Evolutionary conservation across 163 green algal species (phyloP), one percentile per base, ranked within the genome.

Genomic region (Coccomyxa subellipsoidea): DNA sequence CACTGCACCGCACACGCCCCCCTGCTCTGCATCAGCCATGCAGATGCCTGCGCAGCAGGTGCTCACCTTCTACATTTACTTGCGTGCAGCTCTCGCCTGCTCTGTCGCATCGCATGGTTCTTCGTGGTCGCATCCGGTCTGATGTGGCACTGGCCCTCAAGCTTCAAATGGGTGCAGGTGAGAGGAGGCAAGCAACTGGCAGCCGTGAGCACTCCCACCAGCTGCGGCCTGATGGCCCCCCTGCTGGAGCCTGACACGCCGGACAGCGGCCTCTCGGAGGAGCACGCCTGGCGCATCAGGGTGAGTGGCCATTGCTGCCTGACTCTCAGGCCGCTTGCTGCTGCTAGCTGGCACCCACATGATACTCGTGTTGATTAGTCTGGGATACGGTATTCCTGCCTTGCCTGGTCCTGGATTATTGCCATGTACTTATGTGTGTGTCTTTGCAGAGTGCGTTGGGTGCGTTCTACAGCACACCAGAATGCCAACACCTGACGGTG

Each of bases 261-360:
- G 8, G 66, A 73, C n/a, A 18, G 21, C 1, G 27, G 27, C 66
- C 1, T 73, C 8, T 32, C 27, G 10, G 66, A 73, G 66, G 66
- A 73, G 5, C 66, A 73, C 27, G 66, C 66, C 1, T 73, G 66
- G 66, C 66, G 66, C 66, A 73, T 73, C 66, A 73, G 66, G 66
- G 66, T 73, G 66, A 59, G 47, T 6, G 5, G 5, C n/a, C n/a
- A n/a, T n/a, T n/a, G n/a, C n/a, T n/a, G n/a, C n/a, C n/a, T n/a
- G n/a, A n/a, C n/a, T n/a, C n/a, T n/a, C n/a, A n/a, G n/a, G n/a
- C n/a, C n/a, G n/a, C n/a, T n/a, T n/a, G n/a, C n/a, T n/a, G n/a
- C n/a, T n/a, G n/a, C n/a, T n/a, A n/a, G n/a, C n/a, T n/a, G n/a
- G n/a, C n/a, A n/a, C n/a, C n/a, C n/a, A n/a, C n/a, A n/a, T n/a